phyloP scores from a whole-genome alignment of 1,284 basidiomycete species.

The Neolentinus lepideus region DNA sequence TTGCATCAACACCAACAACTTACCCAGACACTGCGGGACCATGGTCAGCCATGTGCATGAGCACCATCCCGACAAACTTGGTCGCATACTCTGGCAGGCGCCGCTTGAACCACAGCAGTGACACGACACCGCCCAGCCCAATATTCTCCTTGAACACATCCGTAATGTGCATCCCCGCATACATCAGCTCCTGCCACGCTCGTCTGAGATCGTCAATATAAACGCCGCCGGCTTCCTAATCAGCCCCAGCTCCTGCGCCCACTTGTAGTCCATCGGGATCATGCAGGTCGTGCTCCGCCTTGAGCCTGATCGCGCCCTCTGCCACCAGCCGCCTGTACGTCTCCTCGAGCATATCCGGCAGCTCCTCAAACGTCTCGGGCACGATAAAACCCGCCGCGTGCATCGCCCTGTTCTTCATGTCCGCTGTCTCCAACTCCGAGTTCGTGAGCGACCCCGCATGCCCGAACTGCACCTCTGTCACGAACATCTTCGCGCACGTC shows the following conservation, averaged over 20 bases:
- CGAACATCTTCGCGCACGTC: constrained; percentile 99
- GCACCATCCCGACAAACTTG: constrained; percentile 99
- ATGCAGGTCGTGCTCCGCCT: constrained; percentile 84
- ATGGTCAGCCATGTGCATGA: constrained; percentile 98
- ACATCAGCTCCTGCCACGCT: constrained; percentile 98
- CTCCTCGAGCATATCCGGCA: constrained; percentile 79
- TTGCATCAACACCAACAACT: constrained; percentile 13
- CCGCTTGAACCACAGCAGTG: constrained; percentile 97
- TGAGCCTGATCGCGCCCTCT: constrained; percentile 63
- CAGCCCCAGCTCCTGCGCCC: constrained; percentile 97
- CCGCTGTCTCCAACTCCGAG: constrained; percentile 94
- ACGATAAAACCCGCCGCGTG: constrained; percentile 93
- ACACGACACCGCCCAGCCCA: constrained; percentile 95
- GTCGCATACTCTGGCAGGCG: constrained; percentile 80
- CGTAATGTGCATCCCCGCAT: constrained; percentile 98
- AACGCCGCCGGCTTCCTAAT: constrained; percentile 99
- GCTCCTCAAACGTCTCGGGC: constrained; percentile 96
- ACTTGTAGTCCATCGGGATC: constrained; percentile 99
- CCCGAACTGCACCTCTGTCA: constrained; percentile 98
- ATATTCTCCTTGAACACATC: constrained; percentile 99
- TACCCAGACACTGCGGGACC: constrained; percentile 88
- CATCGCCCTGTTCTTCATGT: constrained; percentile 97
- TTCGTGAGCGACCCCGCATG: constrained; percentile 99
- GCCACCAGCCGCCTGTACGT: constrained; percentile 83
- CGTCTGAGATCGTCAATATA: constrained; percentile 99